These are phyloP conservation scores for Ambrosiella cleistominuta DNA, from an alignment of 2,329 filamentous ascomycete genomes.

Conservation along the genomic window DNA sequence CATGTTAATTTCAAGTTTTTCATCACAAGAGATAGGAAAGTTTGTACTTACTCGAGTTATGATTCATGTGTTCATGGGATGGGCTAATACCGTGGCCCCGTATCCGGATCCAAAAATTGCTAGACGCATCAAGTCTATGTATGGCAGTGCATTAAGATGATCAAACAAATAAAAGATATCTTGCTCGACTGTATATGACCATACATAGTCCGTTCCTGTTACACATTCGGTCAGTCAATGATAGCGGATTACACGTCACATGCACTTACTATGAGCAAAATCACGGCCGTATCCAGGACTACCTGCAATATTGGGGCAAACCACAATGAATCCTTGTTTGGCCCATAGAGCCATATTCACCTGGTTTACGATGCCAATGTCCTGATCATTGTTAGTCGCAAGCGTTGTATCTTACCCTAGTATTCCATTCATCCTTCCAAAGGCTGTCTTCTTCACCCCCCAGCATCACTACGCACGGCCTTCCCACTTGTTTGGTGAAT, in stretches of 20 bases:
- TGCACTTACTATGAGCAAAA: constrained; percentile 18
- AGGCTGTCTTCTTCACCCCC: constrained; percentile 27
- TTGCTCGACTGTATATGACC: constrained; percentile 15
- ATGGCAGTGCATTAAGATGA: constrained; percentile 32
- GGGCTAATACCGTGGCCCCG: constrained; percentile 44
- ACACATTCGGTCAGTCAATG: background rate
- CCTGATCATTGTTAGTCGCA: background rate
- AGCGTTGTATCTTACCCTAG: constrained; percentile 18
- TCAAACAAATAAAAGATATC: constrained; percentile 38
- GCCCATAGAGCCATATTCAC: constrained; percentile 40
- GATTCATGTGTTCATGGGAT: constrained; percentile 36
- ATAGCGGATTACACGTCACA: background rate
- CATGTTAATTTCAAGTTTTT: background rate
- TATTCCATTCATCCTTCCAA: constrained; percentile 37
- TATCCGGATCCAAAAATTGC: constrained; percentile 36
- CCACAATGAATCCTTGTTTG: constrained; percentile 41
- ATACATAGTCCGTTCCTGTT: background rate
- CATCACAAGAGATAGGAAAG: background rate
- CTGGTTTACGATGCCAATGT: constrained; percentile 16
- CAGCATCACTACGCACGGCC: constrained; percentile 23
- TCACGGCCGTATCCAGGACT: constrained; percentile 36
- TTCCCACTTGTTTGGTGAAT: constrained; percentile 22
- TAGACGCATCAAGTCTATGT: constrained; percentile 34
- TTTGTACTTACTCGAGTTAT: constrained; percentile 25
- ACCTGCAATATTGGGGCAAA: constrained; percentile 42